Conservation (phyloP, 2,329 filamentous ascomycete species). For the Aspergillus fumigatiaffinis region DNA sequence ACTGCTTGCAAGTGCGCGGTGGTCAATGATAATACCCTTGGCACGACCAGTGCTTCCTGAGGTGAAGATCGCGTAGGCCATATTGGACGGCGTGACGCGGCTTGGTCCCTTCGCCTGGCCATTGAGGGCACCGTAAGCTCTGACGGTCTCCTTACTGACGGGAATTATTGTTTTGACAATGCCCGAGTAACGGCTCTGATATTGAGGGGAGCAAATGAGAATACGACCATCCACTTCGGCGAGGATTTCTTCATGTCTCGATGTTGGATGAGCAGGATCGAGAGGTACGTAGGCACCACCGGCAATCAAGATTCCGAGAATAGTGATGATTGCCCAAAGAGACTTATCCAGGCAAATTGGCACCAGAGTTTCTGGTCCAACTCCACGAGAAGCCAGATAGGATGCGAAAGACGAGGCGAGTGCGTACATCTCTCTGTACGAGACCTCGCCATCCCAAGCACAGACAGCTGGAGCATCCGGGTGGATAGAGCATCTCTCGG, state of each 20-base stretch:
- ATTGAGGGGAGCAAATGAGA: conserved; percentile 31
- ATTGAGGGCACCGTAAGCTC: conserved; percentile 21
- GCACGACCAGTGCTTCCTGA: conserved; percentile 37
- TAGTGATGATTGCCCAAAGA: conserved; percentile 30
- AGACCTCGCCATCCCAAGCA: conserved; percentile 34
- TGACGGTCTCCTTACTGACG: conserved; percentile 30
- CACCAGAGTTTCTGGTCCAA: conserved; percentile 29
- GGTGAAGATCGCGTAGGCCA: conserved; percentile 35
- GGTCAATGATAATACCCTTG: conserved; percentile 37
- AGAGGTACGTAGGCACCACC: conserved; percentile 33
- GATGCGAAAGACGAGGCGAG: conserved; percentile 28
- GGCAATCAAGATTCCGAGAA: conserved; percentile 31
- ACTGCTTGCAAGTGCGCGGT: conserved; percentile 30
- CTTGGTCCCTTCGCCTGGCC: not conserved
- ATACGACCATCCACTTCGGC: conserved; percentile 28
- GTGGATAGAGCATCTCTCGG: conserved; percentile 19
- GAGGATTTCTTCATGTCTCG: conserved; percentile 31
- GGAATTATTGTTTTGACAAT: conserved; percentile 29
- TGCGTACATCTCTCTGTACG: conserved; percentile 28
- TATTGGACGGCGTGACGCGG: conserved; percentile 20
- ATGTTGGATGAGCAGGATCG: conserved; percentile 32
- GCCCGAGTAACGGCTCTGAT: conserved; percentile 25
- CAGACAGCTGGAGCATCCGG: conserved; percentile 30
- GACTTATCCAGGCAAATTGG: conserved; percentile 35
- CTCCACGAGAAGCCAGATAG: conserved; percentile 29